Evolutionary conservation across 73 alveolate genomes (phyloP), one percentile per base, ranked within the genome.

Genomic region (Paramecium caudatum): DNA sequence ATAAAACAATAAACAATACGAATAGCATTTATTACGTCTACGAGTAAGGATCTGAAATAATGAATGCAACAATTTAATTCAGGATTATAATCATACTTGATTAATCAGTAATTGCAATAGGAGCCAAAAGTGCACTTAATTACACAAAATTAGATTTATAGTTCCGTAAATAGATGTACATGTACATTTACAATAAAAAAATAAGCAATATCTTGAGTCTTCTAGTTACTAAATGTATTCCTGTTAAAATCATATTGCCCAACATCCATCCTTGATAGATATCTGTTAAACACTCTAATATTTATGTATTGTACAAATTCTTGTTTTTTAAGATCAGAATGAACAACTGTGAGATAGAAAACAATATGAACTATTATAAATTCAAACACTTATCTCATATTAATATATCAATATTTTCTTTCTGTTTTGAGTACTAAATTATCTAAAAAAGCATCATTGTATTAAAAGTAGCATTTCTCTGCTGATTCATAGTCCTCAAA

Each of bases 391-490:
- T 55, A 55, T 55, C 80, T 55, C 80, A 55, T 55, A 12, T 23
- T 55, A 27, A 27, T 55, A 55, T 43, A 23, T 65, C 83, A 65
- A 65, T 65, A 65, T 65, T 36, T 65, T 6, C 83, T 36, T 43
- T 65, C 83, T n/a, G 83, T 36, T 15, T 43, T 30, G 27, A 65
- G 34, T 0, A 3, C 48, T 27, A 33, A 33, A 10, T 65, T 33
- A 65, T 65, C 83, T 36, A 65, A 27, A 3, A 30, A 32, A 49
- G 83, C 83, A 65, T 65, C 49, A 10, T 43, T 65, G 34, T 65
- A 65, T 65, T 36, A 33, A 65, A 33, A 30, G 34, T 33, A 65
- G n/a, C 83, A 65, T 65, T 65, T 30, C 16, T 65, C 83, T 32
- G 83, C 83, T 30, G 83, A 65, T 9, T 65, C 17, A 13, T 36